Base-by-base conservation (phyloP, 345 rosid genomes). In the Aquilaria sinensis region DNA sequence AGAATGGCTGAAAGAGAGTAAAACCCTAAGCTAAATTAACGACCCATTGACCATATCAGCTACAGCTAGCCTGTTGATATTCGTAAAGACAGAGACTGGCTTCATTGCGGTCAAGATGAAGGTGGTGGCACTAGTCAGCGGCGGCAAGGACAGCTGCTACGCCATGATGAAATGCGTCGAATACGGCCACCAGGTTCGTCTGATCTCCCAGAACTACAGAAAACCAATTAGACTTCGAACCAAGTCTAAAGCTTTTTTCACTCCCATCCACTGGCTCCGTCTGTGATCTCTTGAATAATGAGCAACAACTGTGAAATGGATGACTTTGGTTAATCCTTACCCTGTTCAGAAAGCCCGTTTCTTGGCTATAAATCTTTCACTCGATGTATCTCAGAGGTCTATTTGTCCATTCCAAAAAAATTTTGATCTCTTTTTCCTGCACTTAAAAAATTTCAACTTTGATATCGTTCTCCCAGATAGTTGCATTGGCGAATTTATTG, bases 101-200 rank as follows among this genome's bases (percentile, higher is more conserved):
- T 23, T 23, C 23, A 23, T 23, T 37, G 43, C 6, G 31, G 54
- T 34, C 60, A 69, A 10, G 76, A 94, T 94, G 99, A 94, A 94
- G 91, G 95, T 81, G 71, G 99, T 86, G 69, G 97, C 97, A 62
- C 73, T 90, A 61, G 89, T 90, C 0, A 90, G 99, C 80, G 97
- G 99, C 67, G 99, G 99, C 68, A 94, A 90, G 80, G 97, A 90
- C 77, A 94, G 97, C 71, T 88, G 96, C 54, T 94, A 79, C 73
- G 96, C 88, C 63, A 90, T 86, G 96, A 86, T 90, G 95, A 85
- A 84, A 75, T 94, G 91, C 82, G 75, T 88, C 74, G 71, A 83
- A 12, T 83, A 83, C 49, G 96, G 96, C 57, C 99, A 90, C 78
- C 81, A 85, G 96, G 97, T 94, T 37, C 50, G 31, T 15, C 8